Base-by-base conservation (phyloP, 805 yeast species). In the Pichia occidentalis region DNA sequence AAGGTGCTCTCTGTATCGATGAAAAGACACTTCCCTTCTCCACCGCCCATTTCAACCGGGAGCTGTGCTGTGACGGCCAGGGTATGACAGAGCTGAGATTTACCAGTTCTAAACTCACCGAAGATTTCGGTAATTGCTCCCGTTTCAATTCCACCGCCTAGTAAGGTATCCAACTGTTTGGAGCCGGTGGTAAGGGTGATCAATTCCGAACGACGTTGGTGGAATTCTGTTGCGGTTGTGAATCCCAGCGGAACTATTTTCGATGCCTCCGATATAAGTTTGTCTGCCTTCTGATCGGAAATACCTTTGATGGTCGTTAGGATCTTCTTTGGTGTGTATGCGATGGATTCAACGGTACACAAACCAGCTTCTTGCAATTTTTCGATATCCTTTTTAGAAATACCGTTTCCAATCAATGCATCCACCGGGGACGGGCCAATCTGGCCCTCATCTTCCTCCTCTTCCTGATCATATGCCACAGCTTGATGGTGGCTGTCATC, bases 1-100 rank as follows among this genome's bases (percentile, higher is more conserved):
- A 92, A 92, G 2, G 98, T 92, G 14, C 97, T 96, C 57, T 90
- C 98, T 0, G 97, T 90, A 55, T 92, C 98, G 44, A 92, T 88
- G 57, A 85, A 92, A 39, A 92, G 67, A 60, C 97, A 90, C 61
- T 92, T 87, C 24, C 98, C 98, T 64, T 92, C 98, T 36, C 96
- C 98, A 44, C 98, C 98, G 28, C 97, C 97, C 82, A 84, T 81
- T 56, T 88, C 97, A 35, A 90, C 75, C 4, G 97, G 97, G 39
- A 92, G 67, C 61, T 90, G 98, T 59, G 97, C 90, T 2, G 97
- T 90, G 6, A 92, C 95, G 0, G 97, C 95, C 39, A 92, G 69
- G 2, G 97, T 92, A 58, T 92, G 98, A 61, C 98, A 92, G 32
- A 92, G 64, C 65, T 92, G 98, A 4, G 97, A 86, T 59, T 92